These are phyloP conservation scores for Hippophae tibetana DNA, from an alignment of 306 rosid genomes.

Conservation along the genomic window DNA sequence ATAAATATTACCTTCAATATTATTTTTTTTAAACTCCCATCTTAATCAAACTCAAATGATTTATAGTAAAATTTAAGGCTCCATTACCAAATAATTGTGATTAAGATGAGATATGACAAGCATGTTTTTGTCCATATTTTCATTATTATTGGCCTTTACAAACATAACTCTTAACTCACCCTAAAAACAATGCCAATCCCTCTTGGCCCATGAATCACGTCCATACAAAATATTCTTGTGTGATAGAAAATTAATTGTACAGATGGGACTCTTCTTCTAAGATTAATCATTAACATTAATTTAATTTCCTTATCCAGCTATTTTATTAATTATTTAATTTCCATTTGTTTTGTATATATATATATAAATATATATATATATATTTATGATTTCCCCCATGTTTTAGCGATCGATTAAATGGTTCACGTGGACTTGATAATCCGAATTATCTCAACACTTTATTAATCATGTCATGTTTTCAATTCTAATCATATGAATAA, in stretches of 20 bases:
- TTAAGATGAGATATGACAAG: slow-evolving; percentile 40
- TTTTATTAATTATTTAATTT: not conserved
- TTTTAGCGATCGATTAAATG: slow-evolving; percentile 24
- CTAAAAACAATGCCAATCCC: slow-evolving; percentile 27
- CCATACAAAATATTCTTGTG: slow-evolving; percentile 37
- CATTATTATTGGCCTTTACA: slow-evolving; percentile 35
- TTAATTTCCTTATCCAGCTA: slow-evolving; percentile 23
- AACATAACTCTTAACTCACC: slow-evolving; percentile 11
- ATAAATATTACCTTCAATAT: too few species aligned
- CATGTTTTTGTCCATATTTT: slow-evolving; percentile 37
- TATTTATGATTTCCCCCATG: slow-evolving; percentile 17
- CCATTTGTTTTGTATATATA: slow-evolving; percentile 15
- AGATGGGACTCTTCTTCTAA: slow-evolving; percentile 24
- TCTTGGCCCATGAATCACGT: slow-evolving; percentile 28
- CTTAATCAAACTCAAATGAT: too few species aligned
- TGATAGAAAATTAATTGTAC: slow-evolving; percentile 36
- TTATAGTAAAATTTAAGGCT: too few species aligned
- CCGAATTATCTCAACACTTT: slow-evolving; percentile 11
- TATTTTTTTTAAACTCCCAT: too few species aligned
- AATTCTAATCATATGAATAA: too few species aligned
- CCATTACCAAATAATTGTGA: slow-evolving; percentile 29
- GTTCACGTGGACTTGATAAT: slow-evolving; percentile 29
- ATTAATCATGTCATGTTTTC: too few species aligned
- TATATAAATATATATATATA: not conserved
- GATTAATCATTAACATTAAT: slow-evolving; percentile 30